Percentiles rank a stretch among this genome's conserved stretches.
These are phyloP conservation scores for Talaromyces sp. DNA, from an alignment of 2,329 filamentous ascomycete genomes.

Conservation along the genomic window DNA sequence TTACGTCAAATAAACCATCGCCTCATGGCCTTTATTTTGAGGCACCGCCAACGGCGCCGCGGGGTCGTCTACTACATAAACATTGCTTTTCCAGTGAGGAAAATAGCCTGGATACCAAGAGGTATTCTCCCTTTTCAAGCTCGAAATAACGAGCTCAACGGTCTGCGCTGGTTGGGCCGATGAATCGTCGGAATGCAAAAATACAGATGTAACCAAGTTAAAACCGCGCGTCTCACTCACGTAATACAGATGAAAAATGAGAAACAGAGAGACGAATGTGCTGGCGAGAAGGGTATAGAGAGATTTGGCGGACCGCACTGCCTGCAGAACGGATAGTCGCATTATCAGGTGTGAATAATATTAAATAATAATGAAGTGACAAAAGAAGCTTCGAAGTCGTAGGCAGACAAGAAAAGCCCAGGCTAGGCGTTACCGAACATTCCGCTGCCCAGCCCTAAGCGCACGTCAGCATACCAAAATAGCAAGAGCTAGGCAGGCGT, in stretches of 20 bases:
- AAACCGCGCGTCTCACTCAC: not conserved
- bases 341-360: not conserved
- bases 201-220: constrained; percentile 1
- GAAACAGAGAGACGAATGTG: not conserved
- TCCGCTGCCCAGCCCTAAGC: not conserved
- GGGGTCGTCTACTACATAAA: constrained; percentile 44
- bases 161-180: not conserved
- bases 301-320: not conserved
- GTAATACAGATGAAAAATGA: constrained; percentile 2
- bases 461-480: not conserved
- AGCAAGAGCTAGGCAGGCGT: not conserved
- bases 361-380: not conserved
- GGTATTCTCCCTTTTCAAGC: constrained; percentile 3
- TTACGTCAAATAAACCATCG: constrained; percentile 52
- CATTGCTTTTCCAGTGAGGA: constrained; percentile 14
- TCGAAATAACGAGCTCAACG: constrained; percentile 9
- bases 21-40: constrained; percentile 49
- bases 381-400: not conserved
- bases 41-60: constrained; percentile 38
- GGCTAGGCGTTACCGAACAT: not conserved
- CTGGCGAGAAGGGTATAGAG: not conserved
- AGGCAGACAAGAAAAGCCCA: not conserved
- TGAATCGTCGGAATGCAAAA: not conserved
- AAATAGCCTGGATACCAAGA: constrained; percentile 9
- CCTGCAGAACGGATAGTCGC: not conserved